Evolutionary conservation across 352 stramenopile species (phyloP), one percentile per base, ranked within the genome.

Genomic region (Pythium oligandrum): DNA sequence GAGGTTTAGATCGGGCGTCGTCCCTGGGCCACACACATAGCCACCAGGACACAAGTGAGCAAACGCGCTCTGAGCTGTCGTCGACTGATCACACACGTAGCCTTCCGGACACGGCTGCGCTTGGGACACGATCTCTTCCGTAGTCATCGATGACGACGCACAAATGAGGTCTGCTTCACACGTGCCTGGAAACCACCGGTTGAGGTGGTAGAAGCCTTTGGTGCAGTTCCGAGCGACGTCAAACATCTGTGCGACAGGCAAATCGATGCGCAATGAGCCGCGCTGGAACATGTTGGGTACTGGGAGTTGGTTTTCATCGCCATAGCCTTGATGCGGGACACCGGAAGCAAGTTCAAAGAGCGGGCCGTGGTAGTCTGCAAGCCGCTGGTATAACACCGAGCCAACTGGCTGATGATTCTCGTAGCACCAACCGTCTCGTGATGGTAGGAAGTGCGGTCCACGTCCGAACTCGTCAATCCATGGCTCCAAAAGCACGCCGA

Each of bases 141-240:
- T 42, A 10, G 45, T n/a, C n/a, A 17, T 37, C 10, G 51, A 34
- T n/a, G 51, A 55, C 6, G 31, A 11, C 26, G 51, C 63, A 63
- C 96, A 98, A 38, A 98, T 97, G 3, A 97, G 64, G 67, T 99
- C 96, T 7, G 92, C 95, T 64, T 99, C 96, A 56, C 96, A 99
- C 11, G 94, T 98, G 2, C 96, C 96, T 10, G 87, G 86, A 56
- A 98, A 98, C 83, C 94, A 98, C 61, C 95, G 75, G 31, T 91
- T 86, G 31, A 83, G 56, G 42, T 87, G 71, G 36, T 89, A 90
- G 40, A 98, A 97, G 0, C 96, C 95, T 31, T 80, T 81, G 2
- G 93, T 98, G 63, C 96, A 98, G 61, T 98, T 98, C 40, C 93
- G 96, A 3, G 79, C 68, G 3, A 72, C 66, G 48, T 98, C 83